Base-by-base conservation (phyloP, 2,329 filamentous ascomycete species). In the Xylaria hypoxylon region DNA sequence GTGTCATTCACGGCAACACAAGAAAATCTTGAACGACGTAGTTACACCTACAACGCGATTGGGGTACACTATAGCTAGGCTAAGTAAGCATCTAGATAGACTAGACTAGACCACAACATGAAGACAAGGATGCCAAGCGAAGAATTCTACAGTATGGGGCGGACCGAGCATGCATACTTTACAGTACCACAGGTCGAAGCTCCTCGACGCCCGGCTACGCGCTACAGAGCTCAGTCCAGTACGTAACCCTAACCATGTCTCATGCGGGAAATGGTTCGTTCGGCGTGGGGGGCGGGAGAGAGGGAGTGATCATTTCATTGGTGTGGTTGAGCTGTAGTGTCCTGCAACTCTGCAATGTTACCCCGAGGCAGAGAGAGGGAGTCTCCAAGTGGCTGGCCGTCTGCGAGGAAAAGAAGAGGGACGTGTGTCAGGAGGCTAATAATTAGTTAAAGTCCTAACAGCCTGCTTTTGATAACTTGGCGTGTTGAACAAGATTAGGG, bases 391-490 rank as follows among this genome's bases (percentile, higher is more conserved):
- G 48, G n/a, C 28, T 52, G 48, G n/a, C 28, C 35, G 17, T 33
- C 26, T 33, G 26, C 26, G 24, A 50, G 17, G 17, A 51, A 51
- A 17, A 31, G 17, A 51, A 51, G 47, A 44, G 22, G 11, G 35
- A 24, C 24, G 15, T 7, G 24, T 8, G 38, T 24, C 44, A 5
- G 13, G n/a, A 22, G 50, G 15, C 15, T 19, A 52, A 19, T 35
- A 19, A 3, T 13, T 35, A 4, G 28, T 19, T 31, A 56, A 52
- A 26, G 22, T 31, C 22, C 38, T 59, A 15, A 11, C 17, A 38
- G 48, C 38, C 52, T 55, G 15, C 22, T 55, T 55, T 62, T 38
- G 40, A 7, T 38, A 42, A 8, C 57, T 59, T 53, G 45, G 45
- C 35, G n/a, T 17, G 47, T 40, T 57, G 28, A 11, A 33, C 45